Evolutionary conservation across 257 asterid species (phyloP).

Genomic region (Verbascum thapsus): DNA sequence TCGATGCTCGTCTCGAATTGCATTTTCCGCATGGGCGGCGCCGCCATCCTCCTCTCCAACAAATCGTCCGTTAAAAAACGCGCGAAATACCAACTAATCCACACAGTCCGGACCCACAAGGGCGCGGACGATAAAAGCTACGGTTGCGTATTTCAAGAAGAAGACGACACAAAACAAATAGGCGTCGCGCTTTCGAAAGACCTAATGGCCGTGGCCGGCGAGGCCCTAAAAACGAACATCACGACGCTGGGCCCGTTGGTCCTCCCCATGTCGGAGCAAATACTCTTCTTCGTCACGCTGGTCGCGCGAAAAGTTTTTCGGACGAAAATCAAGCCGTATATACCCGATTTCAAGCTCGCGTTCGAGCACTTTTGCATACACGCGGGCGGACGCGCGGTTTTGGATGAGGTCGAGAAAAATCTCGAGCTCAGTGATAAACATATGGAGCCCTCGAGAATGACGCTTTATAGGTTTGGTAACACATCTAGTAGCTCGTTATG

Average conservation of each 20-base stretch:
- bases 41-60: conserved; percentile 40
- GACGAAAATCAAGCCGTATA: conserved; percentile 26
- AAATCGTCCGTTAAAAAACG: conserved; percentile 12
- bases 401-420: conserved; percentile 40
- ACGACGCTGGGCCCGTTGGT: conserved; percentile 40
- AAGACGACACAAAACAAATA: conserved; percentile 23
- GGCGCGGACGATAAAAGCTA: conserved; percentile 39
- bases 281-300: conserved; percentile 19
- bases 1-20: conserved; percentile 44
- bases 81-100: conserved; percentile 36
- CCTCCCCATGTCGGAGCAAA: conserved; percentile 40
- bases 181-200: conserved; percentile 39
- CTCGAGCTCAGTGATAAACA: conserved; percentile 31
- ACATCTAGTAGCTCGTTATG: conserved; percentile 47
- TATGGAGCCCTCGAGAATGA: conserved; percentile 54
- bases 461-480: conserved; percentile 43
- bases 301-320: conserved; percentile 27
- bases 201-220: conserved; percentile 36
- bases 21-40: conserved; percentile 37
- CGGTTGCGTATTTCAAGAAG: conserved; percentile 27
- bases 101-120: conserved; percentile 36
- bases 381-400: conserved; percentile 42
- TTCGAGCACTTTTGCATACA: conserved; percentile 50
- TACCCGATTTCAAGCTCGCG: conserved; percentile 44
- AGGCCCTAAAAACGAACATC: conserved; percentile 34